Conservation (phyloP, 2,329 filamentous ascomycete genomes). For the Epichloe gansuensis region DNA sequence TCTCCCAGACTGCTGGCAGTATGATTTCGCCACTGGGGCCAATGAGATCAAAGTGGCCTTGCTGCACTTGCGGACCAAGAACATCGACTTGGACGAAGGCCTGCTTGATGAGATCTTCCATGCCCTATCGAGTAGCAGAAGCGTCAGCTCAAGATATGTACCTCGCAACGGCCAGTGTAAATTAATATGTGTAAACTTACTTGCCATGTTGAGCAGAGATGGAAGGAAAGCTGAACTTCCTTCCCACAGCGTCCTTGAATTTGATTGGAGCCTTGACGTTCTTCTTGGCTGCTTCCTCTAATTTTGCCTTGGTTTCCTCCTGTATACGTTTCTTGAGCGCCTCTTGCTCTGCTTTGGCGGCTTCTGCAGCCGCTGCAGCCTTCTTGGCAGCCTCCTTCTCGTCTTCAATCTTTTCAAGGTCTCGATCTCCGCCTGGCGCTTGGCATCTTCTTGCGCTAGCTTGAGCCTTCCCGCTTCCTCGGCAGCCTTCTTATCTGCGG, state of each 20-base stretch:
- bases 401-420: constrained; percentile 26
- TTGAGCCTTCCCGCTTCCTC: constrained; percentile 31
- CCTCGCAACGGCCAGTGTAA: not conserved
- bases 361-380: constrained; percentile 27
- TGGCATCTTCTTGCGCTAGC: constrained; percentile 27
- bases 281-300: constrained; percentile 36
- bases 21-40: constrained; percentile 75
- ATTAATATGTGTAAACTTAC: constrained; percentile 35
- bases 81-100: constrained; percentile 70
- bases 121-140: constrained; percentile 44
- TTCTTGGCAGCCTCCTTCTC: constrained; percentile 29
- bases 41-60: constrained; percentile 70
- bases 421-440: constrained; percentile 26
- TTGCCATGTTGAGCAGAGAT: constrained; percentile 72
- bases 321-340: constrained; percentile 49
- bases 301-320: constrained; percentile 39
- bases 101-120: constrained; percentile 78
- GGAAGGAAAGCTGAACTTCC: constrained; percentile 86
- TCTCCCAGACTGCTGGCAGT: constrained; percentile 67
- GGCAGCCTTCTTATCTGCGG: constrained; percentile 29
- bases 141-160: constrained; percentile 5
- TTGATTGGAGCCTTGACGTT: constrained; percentile 64
- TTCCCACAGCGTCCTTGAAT: constrained; percentile 83
- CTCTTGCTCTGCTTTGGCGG: constrained; percentile 43
- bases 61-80: constrained; percentile 62